Evolutionary conservation across 768 basidiomycete genomes (phyloP), one percentile per base, ranked within the genome.

Genomic region (Sutorius australiensis): DNA sequence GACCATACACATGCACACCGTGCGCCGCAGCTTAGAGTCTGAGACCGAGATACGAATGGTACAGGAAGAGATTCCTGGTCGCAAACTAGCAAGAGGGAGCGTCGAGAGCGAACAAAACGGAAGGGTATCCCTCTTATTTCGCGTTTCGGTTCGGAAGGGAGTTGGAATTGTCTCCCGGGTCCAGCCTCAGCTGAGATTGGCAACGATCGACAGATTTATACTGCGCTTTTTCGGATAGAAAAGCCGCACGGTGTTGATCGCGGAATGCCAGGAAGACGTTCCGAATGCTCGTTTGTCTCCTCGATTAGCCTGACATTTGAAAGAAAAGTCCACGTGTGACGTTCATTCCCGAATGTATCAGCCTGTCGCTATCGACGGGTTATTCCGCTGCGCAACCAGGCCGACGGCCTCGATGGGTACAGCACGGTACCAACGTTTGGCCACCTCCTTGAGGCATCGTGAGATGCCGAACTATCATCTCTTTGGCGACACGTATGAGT

Each of bases 91-190:
- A 16, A 17, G 6, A 40, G 46, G 36, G 39, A 17, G 30, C 5
- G 55, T 30, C 31, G 31, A 7, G 51, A 30, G 13, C n/a, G 52
- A 38, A 48, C 19, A 34, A 16, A 34, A 31, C n/a, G 24, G 13
- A 37, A 14, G 21, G 30, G 6, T 34, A 10, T 24, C 13, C 30
- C 33, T 56, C 45, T 63, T 63, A 57, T 62, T 51, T 46, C 40
- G 43, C 57, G 51, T 55, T 43, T 54, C 24, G 27, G 34, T 24
- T 48, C 51, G 61, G 60, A 53, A 52, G 11, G 16, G 17, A 48
- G 44, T 47, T 50, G 54, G 50, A 46, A 51, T 50, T 48, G 50
- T 0, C 17, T 53, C 47, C 61, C 61, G 61, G 47, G 44, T 51
- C 30, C 37, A 44, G 47, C 53, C 61, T 50, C 46, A 37, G 7